These are phyloP conservation scores for Gossypium schwendimanii DNA, from an alignment of 441 rosid species.

Conservation along the genomic window DNA sequence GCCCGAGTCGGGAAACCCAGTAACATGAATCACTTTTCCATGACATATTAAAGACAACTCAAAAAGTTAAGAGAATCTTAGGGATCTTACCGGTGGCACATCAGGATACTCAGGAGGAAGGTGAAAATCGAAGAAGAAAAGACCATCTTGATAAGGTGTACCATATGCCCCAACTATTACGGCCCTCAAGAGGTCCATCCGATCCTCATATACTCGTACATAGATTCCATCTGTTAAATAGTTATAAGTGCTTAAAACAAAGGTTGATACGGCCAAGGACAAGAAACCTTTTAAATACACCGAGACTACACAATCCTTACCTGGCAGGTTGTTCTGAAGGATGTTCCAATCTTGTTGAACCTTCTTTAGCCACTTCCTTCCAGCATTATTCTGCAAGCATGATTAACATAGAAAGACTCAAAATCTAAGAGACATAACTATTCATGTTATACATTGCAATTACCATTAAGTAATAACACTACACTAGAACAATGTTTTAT, in stretches of 20 bases:
- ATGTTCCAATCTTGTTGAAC: constrained; percentile 97
- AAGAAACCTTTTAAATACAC: neutral
- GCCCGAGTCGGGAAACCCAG: constrained; percentile 11
- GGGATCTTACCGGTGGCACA: constrained; percentile 65
- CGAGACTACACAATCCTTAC: constrained; percentile 32
- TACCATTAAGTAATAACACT: neutral
- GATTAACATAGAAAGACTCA: constrained; percentile 5
- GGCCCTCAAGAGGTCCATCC: constrained; percentile 94
- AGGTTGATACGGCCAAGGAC: neutral
- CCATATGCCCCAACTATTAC: constrained; percentile 92
- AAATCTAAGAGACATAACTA: neutral
- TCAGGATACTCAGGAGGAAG: constrained; percentile 82
- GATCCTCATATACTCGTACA: constrained; percentile 87
- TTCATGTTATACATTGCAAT: neutral
- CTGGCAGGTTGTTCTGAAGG: constrained; percentile 95
- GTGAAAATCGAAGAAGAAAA: constrained; percentile 93
- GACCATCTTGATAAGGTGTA: constrained; percentile 98
- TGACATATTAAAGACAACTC: neutral
- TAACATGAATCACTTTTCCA: neutral
- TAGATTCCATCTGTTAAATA: constrained; percentile 68
- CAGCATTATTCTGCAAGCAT: constrained; percentile 53
- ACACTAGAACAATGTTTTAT: too few species aligned
- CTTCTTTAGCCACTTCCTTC: constrained; percentile 88
- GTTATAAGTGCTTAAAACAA: neutral
- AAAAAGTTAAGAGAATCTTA: neutral